These are phyloP conservation scores for Alternaria incomplexa DNA, from an alignment of 2,329 filamentous ascomycete species.

Conservation along the genomic window DNA sequence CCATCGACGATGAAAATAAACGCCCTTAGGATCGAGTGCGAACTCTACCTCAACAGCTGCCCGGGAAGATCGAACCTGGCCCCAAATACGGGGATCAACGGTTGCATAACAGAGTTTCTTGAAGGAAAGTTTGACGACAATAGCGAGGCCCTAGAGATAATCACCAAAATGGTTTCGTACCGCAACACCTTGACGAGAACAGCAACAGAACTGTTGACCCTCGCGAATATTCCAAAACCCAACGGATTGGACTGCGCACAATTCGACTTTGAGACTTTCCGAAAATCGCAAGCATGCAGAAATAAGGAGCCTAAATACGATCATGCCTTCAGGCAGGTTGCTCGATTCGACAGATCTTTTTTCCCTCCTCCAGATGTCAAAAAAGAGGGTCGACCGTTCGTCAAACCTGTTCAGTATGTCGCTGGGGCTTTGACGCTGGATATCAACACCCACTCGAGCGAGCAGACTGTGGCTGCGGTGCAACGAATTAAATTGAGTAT, in stretches of 20 bases:
- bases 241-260: neutral
- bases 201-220: neutral
- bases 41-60: neutral
- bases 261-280: neutral
- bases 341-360: neutral
- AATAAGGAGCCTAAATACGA: too few relatives aligned
- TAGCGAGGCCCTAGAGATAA: neutral
- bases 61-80: neutral
- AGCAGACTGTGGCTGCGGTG: neutral
- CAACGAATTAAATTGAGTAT: neutral
- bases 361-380: neutral
- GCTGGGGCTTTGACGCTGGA: neutral
- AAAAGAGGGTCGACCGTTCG: neutral
- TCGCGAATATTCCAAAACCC: neutral
- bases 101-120: neutral
- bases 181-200: neutral
- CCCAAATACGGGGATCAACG: neutral
- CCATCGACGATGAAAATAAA: rapidly evolving
- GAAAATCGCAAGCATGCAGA: too few relatives aligned
- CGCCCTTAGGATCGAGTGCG: neutral
- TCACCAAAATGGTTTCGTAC: neutral
- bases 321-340: neutral
- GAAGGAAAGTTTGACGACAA: neutral
- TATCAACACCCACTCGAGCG: neutral
- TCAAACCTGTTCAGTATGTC: neutral